Base-by-base conservation (phyloP, 257 asterid species). In the Dorcoceras hygrometricum region DNA sequence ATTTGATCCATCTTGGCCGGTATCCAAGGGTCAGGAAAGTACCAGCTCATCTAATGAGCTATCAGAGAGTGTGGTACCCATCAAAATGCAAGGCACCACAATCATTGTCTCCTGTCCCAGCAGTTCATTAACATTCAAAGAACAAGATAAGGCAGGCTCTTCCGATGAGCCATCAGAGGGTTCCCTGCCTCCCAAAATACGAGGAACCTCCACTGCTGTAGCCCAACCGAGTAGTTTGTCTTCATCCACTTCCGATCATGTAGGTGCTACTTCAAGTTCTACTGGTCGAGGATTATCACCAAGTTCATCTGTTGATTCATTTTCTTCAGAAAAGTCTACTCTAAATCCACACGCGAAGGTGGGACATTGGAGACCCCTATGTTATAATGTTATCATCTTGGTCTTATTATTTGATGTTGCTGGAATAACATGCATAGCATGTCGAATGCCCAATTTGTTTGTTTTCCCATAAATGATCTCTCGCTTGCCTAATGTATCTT, bases 261-360 rank as follows among this genome's bases (percentile, higher is more conserved):
- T 87, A 69, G 96, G 87, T 34, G 81, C 83, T 67, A 75, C 84
- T 69, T 84, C 88, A 57, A 84, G 91, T 62, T 87, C 89, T 73
- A 81, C 87, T 66, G 83, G 83, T 72, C 83, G 80, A 75, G 93
- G 91, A 67, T 77, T 88, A 75, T 90, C 99, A 58, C 77, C 95
- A 28, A 87, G 85, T 79, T 90, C 99, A 62, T 90, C 98, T 27
- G 79, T 82, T 72, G 82, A 92, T 80, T 94, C 99, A 6, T 69
- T 90, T 71, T 72, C 98, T 58, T 90, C 96, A 25, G 99, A 94
- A 75, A 94, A 89, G 79, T 90, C 98, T 54, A 77, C 85, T 5
- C 74, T 94, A 62, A 94, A 94, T 74, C 99, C 99, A 62, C 68
- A 88, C 75, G 98, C 99, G 68, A 94, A 94, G 97, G 99, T 90